Base-by-base conservation (phyloP, 1,284 basidiomycete genomes). In the Sanghuangporus sanghuang region DNA sequence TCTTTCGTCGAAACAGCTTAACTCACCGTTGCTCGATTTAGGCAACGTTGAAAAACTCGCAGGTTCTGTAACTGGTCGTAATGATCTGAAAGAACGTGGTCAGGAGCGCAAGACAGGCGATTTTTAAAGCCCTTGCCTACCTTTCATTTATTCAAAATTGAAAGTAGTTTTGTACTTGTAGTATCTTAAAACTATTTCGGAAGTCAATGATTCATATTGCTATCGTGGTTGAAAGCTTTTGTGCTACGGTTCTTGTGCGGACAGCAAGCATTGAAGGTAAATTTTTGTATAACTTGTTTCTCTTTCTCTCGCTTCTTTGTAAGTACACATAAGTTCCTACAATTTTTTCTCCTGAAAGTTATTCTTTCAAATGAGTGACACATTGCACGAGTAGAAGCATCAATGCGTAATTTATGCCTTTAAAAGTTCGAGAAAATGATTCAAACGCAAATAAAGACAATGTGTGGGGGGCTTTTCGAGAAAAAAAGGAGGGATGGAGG, bases 1-100 rank as follows among this genome's bases (percentile, higher is more conserved):
- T 50, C 14, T 7, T 11, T 1, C n/a, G 4, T 11, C 27, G 12
- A 50, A 35, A 21, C 11, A 12, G 14, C 9, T 16, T 44, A 21
- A 11, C n/a, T n/a, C 12, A 16, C 5, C 7, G 9, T 18, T 14
- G 1, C 49, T 32, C 42, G 14, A 14, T 48, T 38, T 27, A 32
- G 27, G 63, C 32, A 59, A 39, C 11, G 64, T 53, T 6, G 59
- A 65, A 39, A 61, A 65, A 46, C 56, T 60, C 8, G 63, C 63
- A 11, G 63, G 63, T 14, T 18, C 44, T 7, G 32, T 65, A 8
- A 62, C 60, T 40, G 60, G 64, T 11, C 52, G 62, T 40, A 32
- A 6, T 7, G 64, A 62, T 6, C 18, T 65, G 44, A 57, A 65
- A 42, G 44, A 18, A 27, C 59, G 60, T 49, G 64, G 64, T 1